A percentile compares a stretch with the other conserved stretches of the same genome.
These are phyloP conservation scores for Globisporangium orthogonon DNA, from an alignment of 352 stramenopile species.

Conservation along the genomic window DNA sequence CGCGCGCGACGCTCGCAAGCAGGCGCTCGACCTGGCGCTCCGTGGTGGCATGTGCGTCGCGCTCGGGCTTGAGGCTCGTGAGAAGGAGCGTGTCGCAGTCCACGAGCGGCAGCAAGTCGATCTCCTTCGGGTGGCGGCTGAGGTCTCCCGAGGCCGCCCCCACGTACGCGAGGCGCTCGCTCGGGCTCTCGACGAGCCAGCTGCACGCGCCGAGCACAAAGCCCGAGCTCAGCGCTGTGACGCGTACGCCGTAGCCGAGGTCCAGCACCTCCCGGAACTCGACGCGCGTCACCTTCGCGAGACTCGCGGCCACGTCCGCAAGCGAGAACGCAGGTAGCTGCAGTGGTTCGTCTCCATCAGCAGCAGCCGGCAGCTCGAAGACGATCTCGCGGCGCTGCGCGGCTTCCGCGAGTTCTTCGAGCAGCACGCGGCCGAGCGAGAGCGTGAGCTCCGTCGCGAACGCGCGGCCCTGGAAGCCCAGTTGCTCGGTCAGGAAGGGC, in stretches of 20 bases:
- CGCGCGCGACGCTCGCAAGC: slow-evolving; percentile 41
- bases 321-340: slow-evolving; percentile 21
- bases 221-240: slow-evolving; percentile 74
- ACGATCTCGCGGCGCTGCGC: neutral
- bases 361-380: slow-evolving; percentile 13
- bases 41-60: slow-evolving; percentile 63
- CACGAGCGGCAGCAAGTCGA: slow-evolving; percentile 66
- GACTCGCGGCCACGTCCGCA: slow-evolving; percentile 39
- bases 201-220: slow-evolving; percentile 61
- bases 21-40: slow-evolving; percentile 68
- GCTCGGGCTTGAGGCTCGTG: slow-evolving; percentile 68
- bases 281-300: slow-evolving; percentile 37
- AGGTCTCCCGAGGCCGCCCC: slow-evolving; percentile 68
- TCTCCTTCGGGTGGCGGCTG: slow-evolving; percentile 79
- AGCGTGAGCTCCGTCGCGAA: slow-evolving; percentile 71
- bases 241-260: slow-evolving; percentile 57
- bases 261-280: slow-evolving; percentile 54
- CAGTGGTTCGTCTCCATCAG: neutral
- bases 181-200: slow-evolving; percentile 70
- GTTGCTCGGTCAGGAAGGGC: slow-evolving; percentile 61
- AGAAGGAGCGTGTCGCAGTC: slow-evolving; percentile 77
- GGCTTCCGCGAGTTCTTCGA: slow-evolving; percentile 52
- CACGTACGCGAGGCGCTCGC: slow-evolving; percentile 69
- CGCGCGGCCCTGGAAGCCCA: slow-evolving; percentile 68
- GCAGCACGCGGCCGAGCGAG: slow-evolving; percentile 56